Base-by-base conservation (phyloP, 2,329 filamentous ascomycete species). In the Penicillium corylophilum region DNA sequence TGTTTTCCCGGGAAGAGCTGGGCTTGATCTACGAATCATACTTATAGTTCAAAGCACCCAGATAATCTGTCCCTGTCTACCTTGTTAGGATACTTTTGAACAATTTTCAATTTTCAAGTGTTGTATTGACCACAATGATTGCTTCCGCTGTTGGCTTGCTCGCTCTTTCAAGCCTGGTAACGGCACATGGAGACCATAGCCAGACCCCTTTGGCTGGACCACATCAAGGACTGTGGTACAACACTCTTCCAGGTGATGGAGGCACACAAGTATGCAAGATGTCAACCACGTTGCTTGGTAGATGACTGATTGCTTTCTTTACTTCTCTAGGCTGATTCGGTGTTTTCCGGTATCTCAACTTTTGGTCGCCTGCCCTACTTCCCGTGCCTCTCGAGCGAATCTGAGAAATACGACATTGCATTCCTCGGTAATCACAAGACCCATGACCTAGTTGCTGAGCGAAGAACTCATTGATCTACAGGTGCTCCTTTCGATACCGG, bases 321-420 rank as follows among this genome's bases (percentile, higher is more conserved):
- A 31, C 40, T 29, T n/a, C 23, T 40, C 33, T 42, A 92, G 87
- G 89, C 89, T 53, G 89, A 95, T 70, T 91, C 89, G 0, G 89
- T 94, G 51, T 95, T 94, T 74, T 93, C 88, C 1, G 90, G 90
- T 24, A 94, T 95, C 65, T 88, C 87, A 1, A 95, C 90, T 7
- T 94, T 94, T 67, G 90, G 89, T 10, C 85, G 89, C 45, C 75
- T 94, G 38, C 84, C 86, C 5, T 94, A 95, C 72, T 82, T 81
- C 51, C 88, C 88, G 3, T 95, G 90, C 68, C 77, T 95, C 4
- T 77, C 82, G n/a, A 85, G 81, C 55, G 79, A 83, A 36, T 80
- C 84, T 23, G 84, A 87, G 59, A 83, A 85, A 64, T 95, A 88
- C 63, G 90, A 95, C 59, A 92, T 95, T 71, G 90, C 90, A 1